Conservation (phyloP, 306 rosid species). For the Cicer arietinum region DNA sequence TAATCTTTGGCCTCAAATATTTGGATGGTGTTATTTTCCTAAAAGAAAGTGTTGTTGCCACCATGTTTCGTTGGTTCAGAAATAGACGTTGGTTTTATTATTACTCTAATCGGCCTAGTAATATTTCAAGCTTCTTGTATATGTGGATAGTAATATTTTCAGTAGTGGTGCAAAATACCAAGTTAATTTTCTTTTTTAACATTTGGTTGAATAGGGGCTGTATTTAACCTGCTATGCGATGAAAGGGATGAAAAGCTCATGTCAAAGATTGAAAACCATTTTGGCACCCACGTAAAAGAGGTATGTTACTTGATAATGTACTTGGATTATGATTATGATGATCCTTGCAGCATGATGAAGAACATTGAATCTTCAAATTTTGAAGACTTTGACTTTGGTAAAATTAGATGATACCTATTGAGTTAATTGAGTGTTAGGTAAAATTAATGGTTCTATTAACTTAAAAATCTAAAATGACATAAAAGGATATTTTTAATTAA, state of each 20-base stretch:
- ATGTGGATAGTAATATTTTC: constrained; percentile 9
- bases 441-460: no score
- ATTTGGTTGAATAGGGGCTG: constrained; percentile 56
- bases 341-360: constrained; percentile 1
- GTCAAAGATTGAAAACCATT: constrained; percentile 59
- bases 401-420: no score
- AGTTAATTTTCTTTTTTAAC: neutral
- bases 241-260: constrained; percentile 49
- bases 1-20: neutral
- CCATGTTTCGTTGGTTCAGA: constrained; percentile 28
- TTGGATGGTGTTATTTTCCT: neutral
- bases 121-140: constrained; percentile 27
- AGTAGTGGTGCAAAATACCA: constrained; percentile 1
- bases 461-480: no score
- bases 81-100: constrained; percentile 14
- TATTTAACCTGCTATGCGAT: constrained; percentile 61
- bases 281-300: constrained; percentile 54
- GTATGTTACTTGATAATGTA: constrained; percentile 42
- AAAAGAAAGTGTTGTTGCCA: neutral
- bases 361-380: constrained; percentile 18
- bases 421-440: no score
- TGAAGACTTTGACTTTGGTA: neutral
- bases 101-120: neutral
- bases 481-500: no score
- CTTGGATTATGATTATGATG: neutral